Conservation (phyloP, 768 basidiomycete genomes). For the Suillus brevipes region DNA sequence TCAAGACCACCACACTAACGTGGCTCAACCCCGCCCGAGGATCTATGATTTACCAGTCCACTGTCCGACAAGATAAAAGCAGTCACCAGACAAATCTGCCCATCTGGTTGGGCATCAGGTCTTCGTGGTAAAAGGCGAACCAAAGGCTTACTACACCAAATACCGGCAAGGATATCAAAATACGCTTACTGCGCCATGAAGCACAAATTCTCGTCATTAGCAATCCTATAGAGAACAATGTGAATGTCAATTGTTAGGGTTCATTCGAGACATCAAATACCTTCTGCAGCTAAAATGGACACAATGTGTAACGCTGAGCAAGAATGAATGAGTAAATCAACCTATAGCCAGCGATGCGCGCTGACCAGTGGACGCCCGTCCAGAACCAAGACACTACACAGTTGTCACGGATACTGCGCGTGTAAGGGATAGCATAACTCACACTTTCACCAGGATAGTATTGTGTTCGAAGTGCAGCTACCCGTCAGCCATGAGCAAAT, state of each 20-base stretch:
- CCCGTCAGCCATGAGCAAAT: background rate
- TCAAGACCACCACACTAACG: no score
- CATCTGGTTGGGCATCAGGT: background rate
- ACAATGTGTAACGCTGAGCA: background rate
- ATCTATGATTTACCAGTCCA: no score
- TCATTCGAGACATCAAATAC: background rate
- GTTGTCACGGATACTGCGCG: background rate
- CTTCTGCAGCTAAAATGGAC: background rate
- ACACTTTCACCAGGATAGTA: background rate
- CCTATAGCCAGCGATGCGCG: no score
- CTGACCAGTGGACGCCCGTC: background rate
- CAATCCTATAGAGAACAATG: background rate
- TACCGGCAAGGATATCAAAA: background rate
- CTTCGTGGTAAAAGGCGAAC: background rate
- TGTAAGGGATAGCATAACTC: background rate
- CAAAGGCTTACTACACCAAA: background rate
- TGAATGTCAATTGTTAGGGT: background rate
- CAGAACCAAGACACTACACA: background rate
- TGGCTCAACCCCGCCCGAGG: no score
- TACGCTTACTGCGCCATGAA: background rate
- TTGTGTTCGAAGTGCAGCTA: background rate
- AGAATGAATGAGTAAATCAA: background rate
- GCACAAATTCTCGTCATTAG: background rate
- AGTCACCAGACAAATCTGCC: background rate
- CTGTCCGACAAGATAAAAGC: background rate